Evolutionary conservation across 345 rosid species (phyloP), one percentile per base, ranked within the genome.

Genomic region (Lepidium aucheri): DNA sequence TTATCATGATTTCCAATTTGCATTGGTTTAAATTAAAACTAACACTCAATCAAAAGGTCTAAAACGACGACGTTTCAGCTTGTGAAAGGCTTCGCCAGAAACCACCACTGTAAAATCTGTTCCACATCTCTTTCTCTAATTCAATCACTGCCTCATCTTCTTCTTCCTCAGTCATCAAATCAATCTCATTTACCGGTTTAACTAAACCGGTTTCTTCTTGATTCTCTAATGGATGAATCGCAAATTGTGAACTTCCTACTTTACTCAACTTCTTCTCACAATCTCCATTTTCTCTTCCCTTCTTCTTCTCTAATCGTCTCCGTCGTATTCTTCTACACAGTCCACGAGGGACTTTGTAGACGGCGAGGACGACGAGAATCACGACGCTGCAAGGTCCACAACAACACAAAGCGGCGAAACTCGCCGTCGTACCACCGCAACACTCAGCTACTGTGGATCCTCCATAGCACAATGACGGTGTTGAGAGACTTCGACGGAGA

Each of bases 31-130:
- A n/a, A n/a, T n/a, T 20, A 20, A 67, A 55, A 54, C 28, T 34
- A 8, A 55, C 17, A 14, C 17, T 3, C 5, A 5, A 17, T 11
- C 1, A 56, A 57, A 22, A n/a, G 13, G 24, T 9, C 61, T 52
- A 45, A 61, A 47, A 53, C 63, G 73, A 17, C 58, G 60, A 5
- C 54, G 77, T 17, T 42, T 74, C 79, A 12, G 72, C 53, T 56
- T 69, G 77, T 0, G 95, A 85, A 22, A 80, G 56, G 40, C 91
- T 85, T 61, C 95, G 80, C 86, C 89, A 81, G 36, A 88, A 88
- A 14, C 95, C 95, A 0, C 83, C 74, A 5, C 65, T 49, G 46
- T 75, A 69, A 70, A 88, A 85, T 49, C 53, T 85, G 13, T 65
- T 76, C 89, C 87, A 84, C 89, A 81, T 84, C 72, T 83, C 87